A percentile compares a stretch with the other conserved stretches of the same genome.
These are phyloP conservation scores for Thozetella sp. DNA, from an alignment of 495 filamentous ascomycete species.

Conservation along the genomic window DNA sequence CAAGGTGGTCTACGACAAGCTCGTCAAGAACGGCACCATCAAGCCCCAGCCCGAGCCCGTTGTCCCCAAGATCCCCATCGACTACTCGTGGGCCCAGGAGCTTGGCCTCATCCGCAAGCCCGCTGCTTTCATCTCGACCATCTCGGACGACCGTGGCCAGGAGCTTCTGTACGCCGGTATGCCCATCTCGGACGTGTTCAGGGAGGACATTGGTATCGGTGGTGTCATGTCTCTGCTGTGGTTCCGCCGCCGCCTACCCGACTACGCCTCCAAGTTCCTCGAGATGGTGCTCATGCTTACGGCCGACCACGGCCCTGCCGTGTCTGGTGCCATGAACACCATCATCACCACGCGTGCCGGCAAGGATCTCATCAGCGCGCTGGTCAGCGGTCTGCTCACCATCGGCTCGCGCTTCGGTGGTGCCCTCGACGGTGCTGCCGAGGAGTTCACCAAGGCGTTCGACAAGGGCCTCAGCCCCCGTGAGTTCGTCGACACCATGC, in stretches of 20 bases:
- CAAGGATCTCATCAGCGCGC: constrained; percentile 94
- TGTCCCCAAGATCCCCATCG: constrained; percentile 98
- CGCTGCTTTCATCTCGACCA: constrained; percentile 99
- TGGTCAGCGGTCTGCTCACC: constrained; percentile 95
- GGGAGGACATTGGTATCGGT: constrained; percentile 96
- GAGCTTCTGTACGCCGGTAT: constrained; percentile 98
- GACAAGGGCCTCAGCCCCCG: constrained; percentile 97
- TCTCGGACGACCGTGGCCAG: constrained; percentile 99
- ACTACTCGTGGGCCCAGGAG: constrained; percentile 99
- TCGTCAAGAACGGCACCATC: constrained; percentile 82
- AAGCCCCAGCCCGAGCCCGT: constrained; percentile 84
- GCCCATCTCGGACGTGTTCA: constrained; percentile 99
- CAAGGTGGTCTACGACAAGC: constrained; percentile 77
- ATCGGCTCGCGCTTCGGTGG: constrained; percentile 98
- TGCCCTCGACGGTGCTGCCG: constrained; percentile 95
- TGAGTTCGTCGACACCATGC: constrained; percentile 98
- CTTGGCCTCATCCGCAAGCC: constrained; percentile 99
- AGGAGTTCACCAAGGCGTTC: constrained; percentile 97
- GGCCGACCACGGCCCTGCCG: constrained; percentile 97
- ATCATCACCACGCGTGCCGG: constrained; percentile 99
- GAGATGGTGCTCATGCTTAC: constrained; percentile 99
- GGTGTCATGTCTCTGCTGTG: constrained; percentile 99
- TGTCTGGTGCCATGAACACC: constrained; percentile 99
- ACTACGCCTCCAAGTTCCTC: constrained; percentile 96
- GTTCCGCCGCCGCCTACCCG: constrained; percentile 97